Conservation (phyloP, 495 filamentous ascomycete species). For the Aspergillus diversus region DNA sequence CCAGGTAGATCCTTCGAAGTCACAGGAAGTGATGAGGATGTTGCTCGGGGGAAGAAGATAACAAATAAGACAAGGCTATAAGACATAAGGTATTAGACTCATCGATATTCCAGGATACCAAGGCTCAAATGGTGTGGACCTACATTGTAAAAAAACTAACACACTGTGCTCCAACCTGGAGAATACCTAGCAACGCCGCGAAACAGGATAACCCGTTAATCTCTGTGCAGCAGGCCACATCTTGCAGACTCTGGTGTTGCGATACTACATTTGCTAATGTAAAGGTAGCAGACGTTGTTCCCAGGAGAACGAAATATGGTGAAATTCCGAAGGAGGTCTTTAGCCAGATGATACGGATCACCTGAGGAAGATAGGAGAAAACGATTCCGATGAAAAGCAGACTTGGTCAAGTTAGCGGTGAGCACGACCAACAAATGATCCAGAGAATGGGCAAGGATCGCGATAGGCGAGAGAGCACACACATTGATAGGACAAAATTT, state of each 20-base stretch:
- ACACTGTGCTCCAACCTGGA: constrained; percentile 91
- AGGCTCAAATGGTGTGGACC: constrained; percentile 29
- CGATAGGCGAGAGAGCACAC: constrained; percentile 22
- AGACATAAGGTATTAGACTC: constrained; percentile 5
- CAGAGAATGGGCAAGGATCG: neutral
- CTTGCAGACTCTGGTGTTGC: constrained; percentile 73
- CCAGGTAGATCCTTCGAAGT: constrained; percentile 51
- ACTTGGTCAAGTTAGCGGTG: constrained; percentile 43
- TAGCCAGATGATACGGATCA: constrained; percentile 83
- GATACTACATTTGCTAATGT: constrained; percentile 90
- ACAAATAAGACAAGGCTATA: constrained; percentile 81
- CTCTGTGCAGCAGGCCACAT: constrained; percentile 81
- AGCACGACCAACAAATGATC: neutral
- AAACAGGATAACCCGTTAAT: constrained; percentile 82
- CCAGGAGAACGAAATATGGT: constrained; percentile 90
- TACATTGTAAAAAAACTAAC: constrained; percentile 89
- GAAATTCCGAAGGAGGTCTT: constrained; percentile 94
- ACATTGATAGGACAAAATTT: constrained; percentile 68
- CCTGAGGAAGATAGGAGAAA: constrained; percentile 92
- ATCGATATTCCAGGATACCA: neutral
- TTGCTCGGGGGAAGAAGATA: constrained; percentile 76
- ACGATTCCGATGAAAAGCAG: constrained; percentile 89
- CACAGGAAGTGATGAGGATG: constrained; percentile 44
- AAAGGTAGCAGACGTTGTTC: constrained; percentile 83
- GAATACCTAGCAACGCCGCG: constrained; percentile 81